A percentile compares a stretch with the other conserved stretches of the same genome.
phyloP scores from a whole-genome alignment of 257 asterid genomes.

The Rhazya stricta region DNA sequence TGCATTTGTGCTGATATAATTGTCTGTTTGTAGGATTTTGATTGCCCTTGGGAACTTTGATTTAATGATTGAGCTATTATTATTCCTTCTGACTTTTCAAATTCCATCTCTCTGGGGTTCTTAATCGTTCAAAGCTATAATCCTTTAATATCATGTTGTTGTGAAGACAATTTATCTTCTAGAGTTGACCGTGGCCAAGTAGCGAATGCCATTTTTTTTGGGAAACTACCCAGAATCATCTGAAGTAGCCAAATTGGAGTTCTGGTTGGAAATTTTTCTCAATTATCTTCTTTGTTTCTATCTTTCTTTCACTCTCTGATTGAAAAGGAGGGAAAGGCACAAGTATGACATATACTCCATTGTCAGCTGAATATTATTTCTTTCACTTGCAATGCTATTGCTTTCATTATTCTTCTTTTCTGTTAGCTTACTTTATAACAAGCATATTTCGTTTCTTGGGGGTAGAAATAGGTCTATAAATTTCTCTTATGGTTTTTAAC shows the following conservation, averaged over 20 bases:
- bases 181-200: background rate
- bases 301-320: background rate
- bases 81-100: background rate
- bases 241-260: background rate
- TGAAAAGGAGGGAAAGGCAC: background rate
- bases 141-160: background rate
- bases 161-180: background rate
- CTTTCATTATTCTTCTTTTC: background rate
- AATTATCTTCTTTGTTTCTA: background rate
- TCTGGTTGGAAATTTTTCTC: background rate
- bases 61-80: background rate
- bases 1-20: conserved; percentile 1
- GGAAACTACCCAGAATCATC: background rate
- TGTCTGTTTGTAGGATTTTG: background rate
- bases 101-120: background rate
- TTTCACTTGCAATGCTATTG: background rate
- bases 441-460: background rate
- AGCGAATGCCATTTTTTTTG: background rate
- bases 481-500: background rate
- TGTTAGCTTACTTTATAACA: background rate
- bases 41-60: background rate
- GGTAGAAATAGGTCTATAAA: background rate
- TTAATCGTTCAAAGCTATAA: background rate
- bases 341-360: background rate
- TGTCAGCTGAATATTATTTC: background rate